Percentiles rank a stretch among this genome's conserved stretches.
Conservation (phyloP, 1,284 basidiomycete species). For the Boletellus deceptivus region DNA sequence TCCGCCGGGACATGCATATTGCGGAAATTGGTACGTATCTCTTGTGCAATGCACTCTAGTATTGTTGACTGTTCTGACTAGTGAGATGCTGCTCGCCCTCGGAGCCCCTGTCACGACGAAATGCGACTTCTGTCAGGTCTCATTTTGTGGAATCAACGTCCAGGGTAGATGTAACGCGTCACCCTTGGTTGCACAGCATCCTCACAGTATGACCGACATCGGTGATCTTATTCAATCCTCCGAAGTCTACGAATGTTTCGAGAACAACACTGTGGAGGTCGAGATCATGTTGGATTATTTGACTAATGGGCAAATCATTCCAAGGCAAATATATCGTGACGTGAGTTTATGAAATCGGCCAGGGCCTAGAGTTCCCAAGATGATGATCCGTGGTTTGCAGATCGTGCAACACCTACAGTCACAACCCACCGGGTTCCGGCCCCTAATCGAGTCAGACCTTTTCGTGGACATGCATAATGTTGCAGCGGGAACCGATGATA, state of each 20-base stretch:
- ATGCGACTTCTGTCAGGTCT: slow-evolving; percentile 75
- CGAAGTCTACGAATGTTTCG: slow-evolving; percentile 74
- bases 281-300: slow-evolving; percentile 79
- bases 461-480: slow-evolving; percentile 65
- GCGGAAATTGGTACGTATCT: slow-evolving; percentile 65
- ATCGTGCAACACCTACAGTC: slow-evolving; percentile 58
- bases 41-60: background rate
- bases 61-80: slow-evolving; percentile 29
- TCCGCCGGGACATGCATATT: slow-evolving; percentile 72
- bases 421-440: slow-evolving; percentile 59
- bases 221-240: slow-evolving; percentile 69
- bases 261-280: slow-evolving; percentile 70
- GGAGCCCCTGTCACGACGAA: slow-evolving; percentile 69
- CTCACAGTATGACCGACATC: slow-evolving; percentile 61
- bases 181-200: slow-evolving; percentile 59
- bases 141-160: slow-evolving; percentile 73
- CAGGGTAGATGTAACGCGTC: slow-evolving; percentile 65
- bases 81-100: slow-evolving; percentile 68
- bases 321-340: slow-evolving; percentile 71
- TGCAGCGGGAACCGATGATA: slow-evolving; percentile 50
- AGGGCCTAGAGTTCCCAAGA: slow-evolving; percentile 4
- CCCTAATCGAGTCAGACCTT: slow-evolving; percentile 63
- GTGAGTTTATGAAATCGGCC: slow-evolving; percentile 36
- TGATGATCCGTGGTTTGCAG: slow-evolving; percentile 35
- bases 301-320: slow-evolving; percentile 53